Base-by-base conservation (phyloP, 306 rosid species). In the Rosa chinensis region DNA sequence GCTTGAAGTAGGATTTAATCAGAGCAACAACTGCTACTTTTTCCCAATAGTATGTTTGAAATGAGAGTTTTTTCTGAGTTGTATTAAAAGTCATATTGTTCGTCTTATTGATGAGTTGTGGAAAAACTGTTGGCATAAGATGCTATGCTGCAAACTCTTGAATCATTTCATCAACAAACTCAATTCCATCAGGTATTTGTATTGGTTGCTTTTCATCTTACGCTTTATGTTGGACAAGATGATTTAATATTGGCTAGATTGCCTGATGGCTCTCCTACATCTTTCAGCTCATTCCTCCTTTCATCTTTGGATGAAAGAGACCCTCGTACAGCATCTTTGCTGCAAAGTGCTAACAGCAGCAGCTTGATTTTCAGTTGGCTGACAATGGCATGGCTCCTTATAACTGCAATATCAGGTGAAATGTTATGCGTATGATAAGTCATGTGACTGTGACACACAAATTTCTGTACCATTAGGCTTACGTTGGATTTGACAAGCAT, bases 251-350 rank as follows among this genome's bases (percentile, higher is more conserved):
- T 64, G 45, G 70, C 21, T 37, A 64, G 21, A 64, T 64, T 35
- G 43, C 70, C 70, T 64, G 21, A 64, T 64, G 23, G 70, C 43
- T 64, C 21, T 64, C 23, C 44, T 64, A 64, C 70, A 64, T 64
- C 70, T 64, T 64, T 64, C 70, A 64, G 70, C 45, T 17, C 5
- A 35, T 64, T 64, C 44, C n/a, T 13, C 70, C n/a, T 14, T 37
- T 62, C 68, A 62, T 62, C 39, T 11, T 62, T 25, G 18, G 20
- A 62, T 58, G 35, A 21, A 21, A 58, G 64, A 58, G 64, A 58
- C 61, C 61, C 23, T 18, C 10, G 10, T 53, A 53, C 64, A 9
- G 1, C 25, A 53, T 53, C 10, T 53, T 18, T 53, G 2, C 23
- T 18, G 61, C 61, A 6, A 18, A 18, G 10, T 53, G 61, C 61